These are phyloP conservation scores for Celoporthe dispersa DNA, from an alignment of 2,329 filamentous ascomycete species.

Conservation along the genomic window DNA sequence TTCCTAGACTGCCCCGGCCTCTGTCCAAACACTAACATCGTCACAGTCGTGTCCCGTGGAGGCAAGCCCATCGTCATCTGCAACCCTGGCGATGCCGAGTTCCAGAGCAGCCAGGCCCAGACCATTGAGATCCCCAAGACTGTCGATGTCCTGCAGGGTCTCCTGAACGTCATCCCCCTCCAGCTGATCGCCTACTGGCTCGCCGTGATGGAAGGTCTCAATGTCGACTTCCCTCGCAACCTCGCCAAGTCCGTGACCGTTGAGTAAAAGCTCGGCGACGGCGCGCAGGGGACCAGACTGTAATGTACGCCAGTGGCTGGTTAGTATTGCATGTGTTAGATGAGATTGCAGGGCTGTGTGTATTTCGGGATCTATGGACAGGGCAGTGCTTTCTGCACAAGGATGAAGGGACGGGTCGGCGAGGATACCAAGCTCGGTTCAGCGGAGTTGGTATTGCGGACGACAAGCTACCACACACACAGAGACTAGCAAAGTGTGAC, in stretches of 20 bases:
- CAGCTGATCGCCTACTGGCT: slow-evolving; percentile 99
- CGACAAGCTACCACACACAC: background rate
- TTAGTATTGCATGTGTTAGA: slow-evolving; percentile 10
- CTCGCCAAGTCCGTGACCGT: slow-evolving; percentile 99
- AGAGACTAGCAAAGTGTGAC: background rate
- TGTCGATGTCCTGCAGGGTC: slow-evolving; percentile 92
- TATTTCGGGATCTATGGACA: slow-evolving; percentile 7
- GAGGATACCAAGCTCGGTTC: background rate
- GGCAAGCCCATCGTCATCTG: slow-evolving; percentile 99
- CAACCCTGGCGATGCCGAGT: slow-evolving; percentile 88
- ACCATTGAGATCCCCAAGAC: slow-evolving; percentile 98
- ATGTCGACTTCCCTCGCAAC: slow-evolving; percentile 98
- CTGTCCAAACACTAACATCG: slow-evolving; percentile 2
- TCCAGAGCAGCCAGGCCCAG: slow-evolving; percentile 84
- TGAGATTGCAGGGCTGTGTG: slow-evolving; percentile 7
- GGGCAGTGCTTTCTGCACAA: slow-evolving; percentile 6
- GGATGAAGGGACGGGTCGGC: background rate
- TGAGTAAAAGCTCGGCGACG: slow-evolving; percentile 65
- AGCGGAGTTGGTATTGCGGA: background rate
- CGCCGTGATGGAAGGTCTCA: slow-evolving; percentile 91
- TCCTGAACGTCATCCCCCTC: slow-evolving; percentile 95
- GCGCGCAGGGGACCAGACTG: slow-evolving; percentile 14
- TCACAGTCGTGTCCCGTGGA: slow-evolving; percentile 84
- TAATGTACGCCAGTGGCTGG: background rate
- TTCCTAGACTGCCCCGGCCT: background rate